phyloP scores from a whole-genome alignment of 192 early-diverging fungal genomes.

The Backusella luteola region DNA sequence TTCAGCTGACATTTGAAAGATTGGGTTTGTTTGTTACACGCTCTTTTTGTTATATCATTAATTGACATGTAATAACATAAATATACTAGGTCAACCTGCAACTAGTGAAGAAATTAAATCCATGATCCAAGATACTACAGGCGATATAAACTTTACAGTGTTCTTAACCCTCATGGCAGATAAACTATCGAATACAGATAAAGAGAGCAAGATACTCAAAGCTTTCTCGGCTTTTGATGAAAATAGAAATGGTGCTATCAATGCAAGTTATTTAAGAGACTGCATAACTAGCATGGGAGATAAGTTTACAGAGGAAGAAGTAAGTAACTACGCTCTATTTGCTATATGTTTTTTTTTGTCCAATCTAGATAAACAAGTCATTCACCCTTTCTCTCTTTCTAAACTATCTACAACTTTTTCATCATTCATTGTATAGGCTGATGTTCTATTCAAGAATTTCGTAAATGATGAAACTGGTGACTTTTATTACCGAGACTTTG shows the following conservation, averaged over 20 bases:
- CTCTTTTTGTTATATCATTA: background rate
- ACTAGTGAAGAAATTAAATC: slow-evolving; percentile 81
- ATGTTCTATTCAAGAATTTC: slow-evolving; percentile 89
- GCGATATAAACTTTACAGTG: slow-evolving; percentile 94
- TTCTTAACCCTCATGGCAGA: slow-evolving; percentile 95
- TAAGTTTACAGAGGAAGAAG: slow-evolving; percentile 87
- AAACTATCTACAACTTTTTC: background rate
- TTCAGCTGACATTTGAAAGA: slow-evolving; percentile 83
- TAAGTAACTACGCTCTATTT: slow-evolving; percentile 27
- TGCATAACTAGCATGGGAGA: slow-evolving; percentile 94
- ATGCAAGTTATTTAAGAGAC: slow-evolving; percentile 77
- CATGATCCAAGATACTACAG: slow-evolving; percentile 87
- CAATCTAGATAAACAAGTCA: background rate
- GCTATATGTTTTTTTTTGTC: background rate
- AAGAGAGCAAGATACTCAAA: slow-evolving; percentile 84
- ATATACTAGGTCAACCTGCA: slow-evolving; percentile 54
- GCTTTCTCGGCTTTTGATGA: slow-evolving; percentile 95
- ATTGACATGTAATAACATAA: background rate
- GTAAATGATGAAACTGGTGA: slow-evolving; percentile 69
- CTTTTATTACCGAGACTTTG: slow-evolving; percentile 93
- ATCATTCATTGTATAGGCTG: slow-evolving; percentile 51
- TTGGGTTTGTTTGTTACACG: slow-evolving; percentile 49
- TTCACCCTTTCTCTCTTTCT: background rate
- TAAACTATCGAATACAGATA: slow-evolving; percentile 88
- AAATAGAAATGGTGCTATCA: slow-evolving; percentile 73